These are phyloP conservation scores for Xylaria sp. DNA, from an alignment of 2,329 filamentous ascomycete genomes.

Conservation along the genomic window DNA sequence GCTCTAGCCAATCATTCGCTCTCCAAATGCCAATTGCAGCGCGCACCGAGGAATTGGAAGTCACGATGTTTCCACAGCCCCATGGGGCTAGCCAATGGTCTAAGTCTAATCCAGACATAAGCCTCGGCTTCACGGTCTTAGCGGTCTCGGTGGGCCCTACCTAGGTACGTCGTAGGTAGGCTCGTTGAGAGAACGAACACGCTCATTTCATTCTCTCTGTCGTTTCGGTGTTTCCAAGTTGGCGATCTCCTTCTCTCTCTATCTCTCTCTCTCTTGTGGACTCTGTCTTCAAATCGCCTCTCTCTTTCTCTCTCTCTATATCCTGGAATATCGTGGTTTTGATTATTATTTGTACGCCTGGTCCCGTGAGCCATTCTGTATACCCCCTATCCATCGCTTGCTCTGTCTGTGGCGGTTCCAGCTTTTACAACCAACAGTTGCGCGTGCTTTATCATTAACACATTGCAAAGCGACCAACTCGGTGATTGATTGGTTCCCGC, in stretches of 20 bases:
- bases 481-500: constrained; percentile 26
- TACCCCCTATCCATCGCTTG: neutral
- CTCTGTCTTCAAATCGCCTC: neutral
- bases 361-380: neutral
- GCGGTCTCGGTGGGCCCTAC: constrained; percentile 26
- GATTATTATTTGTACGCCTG: neutral
- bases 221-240: neutral
- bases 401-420: neutral
- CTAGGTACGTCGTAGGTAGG: neutral
- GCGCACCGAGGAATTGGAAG: constrained; percentile 18
- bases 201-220: neutral
- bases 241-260: neutral
- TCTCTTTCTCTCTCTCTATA: neutral
- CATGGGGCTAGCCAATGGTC: constrained; percentile 15
- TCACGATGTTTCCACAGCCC: constrained; percentile 27
- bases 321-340: neutral
- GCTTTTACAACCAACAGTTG: neutral
- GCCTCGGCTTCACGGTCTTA: constrained; percentile 35
- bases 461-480: constrained; percentile 10
- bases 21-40: constrained; percentile 18
- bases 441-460: neutral
- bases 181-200: neutral
- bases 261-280: neutral
- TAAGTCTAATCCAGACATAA: constrained; percentile 26
- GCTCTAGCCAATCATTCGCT: constrained; percentile 21